Base-by-base conservation (phyloP, 441 rosid genomes). In the Aquilaria agallochum region DNA sequence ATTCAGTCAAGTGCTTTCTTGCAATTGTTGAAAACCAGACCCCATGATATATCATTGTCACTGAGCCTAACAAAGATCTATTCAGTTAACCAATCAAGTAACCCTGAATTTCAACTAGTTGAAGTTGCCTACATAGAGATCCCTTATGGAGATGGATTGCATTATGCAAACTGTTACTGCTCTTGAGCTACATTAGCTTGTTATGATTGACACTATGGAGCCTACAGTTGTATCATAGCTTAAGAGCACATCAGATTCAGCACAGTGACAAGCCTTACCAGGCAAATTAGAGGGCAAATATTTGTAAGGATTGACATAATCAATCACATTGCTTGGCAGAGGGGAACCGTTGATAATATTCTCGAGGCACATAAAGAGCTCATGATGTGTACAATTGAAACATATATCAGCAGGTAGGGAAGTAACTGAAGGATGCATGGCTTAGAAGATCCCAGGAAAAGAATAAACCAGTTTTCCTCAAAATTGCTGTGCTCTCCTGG, bases 291-390 rank as follows among this genome's bases (percentile, higher is more conserved):
- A 60, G 49, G 90, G 90, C 13, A 2, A 9, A 36, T 12, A 12
- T 53, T 0, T 0, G 69, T 63, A 74, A n/a, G 88, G 87, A 73
- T 79, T 76, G 36, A 67, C 52, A 13, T 53, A 68, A 48, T 63
- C 36, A 20, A 74, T 33, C 45, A 87, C 88, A 68, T 87, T 82
- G 44, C 42, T 10, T 0, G 93, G 93, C 50, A 51, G 79, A 36
- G 76, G 58, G 52, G 31, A 67, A 58, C 82, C 88, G 10, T 3
- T 3, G 5, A 2, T 58, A 48, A 80, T 57, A 59, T 46, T 67
- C 60, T 27, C 40, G 66, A 84, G 71, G 40, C 1, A 59, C 50
- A 5, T 5, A 61, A 74, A 72, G 5, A 68, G n/a, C 53, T 74
- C 79, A 63, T 76, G 69, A 32, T 3, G 13, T 30, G 69, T n/a